Evolutionary conservation across 495 filamentous ascomycete genomes (phyloP), one percentile per base, ranked within the genome.

Genomic region (Chaetomium fimeti): DNA sequence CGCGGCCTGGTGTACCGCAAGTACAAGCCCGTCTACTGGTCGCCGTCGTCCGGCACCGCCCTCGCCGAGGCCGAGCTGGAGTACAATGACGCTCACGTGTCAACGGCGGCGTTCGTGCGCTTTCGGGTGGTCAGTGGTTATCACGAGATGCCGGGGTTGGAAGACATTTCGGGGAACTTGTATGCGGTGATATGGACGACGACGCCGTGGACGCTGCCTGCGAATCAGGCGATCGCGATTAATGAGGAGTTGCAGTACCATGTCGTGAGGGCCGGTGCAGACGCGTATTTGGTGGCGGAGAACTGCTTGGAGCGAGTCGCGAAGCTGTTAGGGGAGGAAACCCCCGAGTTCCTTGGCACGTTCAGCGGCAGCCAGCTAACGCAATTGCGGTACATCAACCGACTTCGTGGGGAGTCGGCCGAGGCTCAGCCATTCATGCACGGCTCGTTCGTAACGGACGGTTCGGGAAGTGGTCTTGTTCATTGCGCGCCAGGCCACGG

Each of bases 1-100:
- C 89, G 87, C 49, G 91, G 91, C 25, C 73, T 99, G 27, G 90
- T 99, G 57, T 95, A 94, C 72, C 85, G 93, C 45, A 84, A 87
- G 64, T 91, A 87, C 72, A 96, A 96, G 75, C 94, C 94, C 0
- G 94, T 99, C 2, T 96, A 97, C 75, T 99, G 94, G 94, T 93
- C 89, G 22, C 92, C 92, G 5, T 94, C 90, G 4, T 93, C 92
- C 0, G 84, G 87, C 11, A 98, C 91, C 16, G 94, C 94, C 2
- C 80, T 99, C 49, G 94, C 94, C 7, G 94, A 99, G 76, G 93
- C 95, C 0, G 94, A 99, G 77, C 78, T 99, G 59, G 94, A 99
- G 73, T 99, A 98, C 71, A 88, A 89, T 63, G 90, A 96, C 7
- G 82, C 89, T 53, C 92, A 98, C 75, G 69, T 85, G 36, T 96